Base-by-base conservation (phyloP, 306 rosid genomes). In the Sicyos edulis region DNA sequence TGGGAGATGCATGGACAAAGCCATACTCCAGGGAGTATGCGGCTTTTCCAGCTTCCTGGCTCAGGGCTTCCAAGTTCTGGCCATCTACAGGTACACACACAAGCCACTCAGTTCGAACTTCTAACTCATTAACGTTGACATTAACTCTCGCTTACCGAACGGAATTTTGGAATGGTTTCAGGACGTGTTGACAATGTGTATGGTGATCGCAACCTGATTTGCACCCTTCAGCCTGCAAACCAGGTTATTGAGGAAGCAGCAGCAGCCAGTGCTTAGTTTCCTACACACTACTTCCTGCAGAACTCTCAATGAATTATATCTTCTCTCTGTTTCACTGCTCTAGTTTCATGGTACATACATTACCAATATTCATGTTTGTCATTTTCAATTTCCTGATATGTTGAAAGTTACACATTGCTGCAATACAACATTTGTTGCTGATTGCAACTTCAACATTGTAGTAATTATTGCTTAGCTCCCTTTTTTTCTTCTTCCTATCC, bases 21-120 rank as follows among this genome's bases (percentile, higher is more conserved):
- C 99, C 97, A n/a, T 95, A 95, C 76, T 76, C 97, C 58, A 84
- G 97, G 77, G 96, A 91, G 49, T 91, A 89, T 64, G 99, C 97
- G 53, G 99, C 99, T 80, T 95, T 85, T 85, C 97, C 99, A 0
- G 96, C 97, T 75, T 24, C 91, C 8, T 91, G 97, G 99, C 99
- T 95, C 74, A 88, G 95, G 15, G 75, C 54, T 55, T 70, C 95
- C 15, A 95, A 95, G 86, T 91, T 95, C 91, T 95, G 97, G 99
- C 99, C 97, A 62, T 60, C 80, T 54, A 95, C 96, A 74, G 97
- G 97, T 95, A 84, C 55, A 83, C 40, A 22, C 40, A 29, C 73
- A 17, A 59, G 49, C 60, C 50, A 34, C 54, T 70, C 16, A 10
- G 22, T 69, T 69, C 54, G 8, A 32, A 61, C n/a, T 59, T 57